Percentiles rank a stretch among this genome's conserved stretches.
phyloP scores from a whole-genome alignment of 768 basidiomycete species.

The Myochromella boudieri region DNA sequence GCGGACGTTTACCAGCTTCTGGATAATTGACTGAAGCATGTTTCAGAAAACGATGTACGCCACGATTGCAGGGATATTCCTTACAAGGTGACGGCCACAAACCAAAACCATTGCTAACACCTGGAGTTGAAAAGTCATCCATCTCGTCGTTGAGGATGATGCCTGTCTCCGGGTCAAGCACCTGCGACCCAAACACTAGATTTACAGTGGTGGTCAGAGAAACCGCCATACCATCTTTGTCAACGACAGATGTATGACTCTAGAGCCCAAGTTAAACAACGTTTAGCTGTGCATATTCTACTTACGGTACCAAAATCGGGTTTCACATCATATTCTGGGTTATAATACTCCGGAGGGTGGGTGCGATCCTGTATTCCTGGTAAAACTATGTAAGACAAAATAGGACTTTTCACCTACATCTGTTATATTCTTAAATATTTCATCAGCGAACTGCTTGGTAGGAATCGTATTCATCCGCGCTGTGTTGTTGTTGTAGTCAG shows the following conservation, averaged over 20 bases:
- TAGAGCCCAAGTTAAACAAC: slow-evolving; percentile 27
- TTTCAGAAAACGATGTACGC: not conserved
- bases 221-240: slow-evolving; percentile 85
- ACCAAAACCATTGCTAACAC: slow-evolving; percentile 80
- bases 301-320: slow-evolving; percentile 87
- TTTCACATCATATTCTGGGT: slow-evolving; percentile 74
- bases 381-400: not conserved
- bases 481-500: slow-evolving; percentile 58
- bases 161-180: slow-evolving; percentile 85
- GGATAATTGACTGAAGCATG: slow-evolving; percentile 77
- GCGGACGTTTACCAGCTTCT: slow-evolving; percentile 80
- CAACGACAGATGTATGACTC: slow-evolving; percentile 85
- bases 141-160: slow-evolving; percentile 92
- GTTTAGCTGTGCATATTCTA: slow-evolving; percentile 3
- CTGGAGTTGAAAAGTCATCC: slow-evolving; percentile 93
- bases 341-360: slow-evolving; percentile 80
- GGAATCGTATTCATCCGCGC: slow-evolving; percentile 61
- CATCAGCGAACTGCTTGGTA: slow-evolving; percentile 65
- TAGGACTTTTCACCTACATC: slow-evolving; percentile 55
- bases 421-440: slow-evolving; percentile 68
- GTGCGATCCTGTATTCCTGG: slow-evolving; percentile 63
- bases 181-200: slow-evolving; percentile 82
- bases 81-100: slow-evolving; percentile 79
- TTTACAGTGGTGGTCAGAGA: slow-evolving; percentile 89
- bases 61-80: slow-evolving; percentile 13